These are phyloP conservation scores for Bipolaris oryzae DNA, from an alignment of 2,329 filamentous ascomycete genomes.

Conservation along the genomic window DNA sequence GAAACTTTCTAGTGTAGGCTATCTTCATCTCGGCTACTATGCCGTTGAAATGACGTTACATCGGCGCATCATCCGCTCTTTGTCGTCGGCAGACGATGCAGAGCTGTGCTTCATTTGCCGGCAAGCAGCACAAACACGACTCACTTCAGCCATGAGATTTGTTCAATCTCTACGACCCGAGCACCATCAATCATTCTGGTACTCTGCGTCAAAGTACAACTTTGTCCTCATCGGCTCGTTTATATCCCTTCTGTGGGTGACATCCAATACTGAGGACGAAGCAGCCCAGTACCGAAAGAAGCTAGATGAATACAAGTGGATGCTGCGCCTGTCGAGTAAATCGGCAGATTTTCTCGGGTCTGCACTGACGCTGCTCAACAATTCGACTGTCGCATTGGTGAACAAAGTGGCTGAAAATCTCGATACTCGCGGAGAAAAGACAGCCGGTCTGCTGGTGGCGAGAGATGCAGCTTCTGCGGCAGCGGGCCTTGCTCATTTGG, in stretches of 20 bases:
- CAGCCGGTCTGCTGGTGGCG: neutral
- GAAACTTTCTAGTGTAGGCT: slow-evolving; percentile 43
- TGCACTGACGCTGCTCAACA: slow-evolving; percentile 38
- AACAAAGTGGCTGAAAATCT: neutral
- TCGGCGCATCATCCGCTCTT: slow-evolving; percentile 49
- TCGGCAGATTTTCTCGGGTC: slow-evolving; percentile 53
- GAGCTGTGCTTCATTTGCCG: slow-evolving; percentile 49
- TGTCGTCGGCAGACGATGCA: slow-evolving; percentile 36
- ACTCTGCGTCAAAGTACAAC: slow-evolving; percentile 52
- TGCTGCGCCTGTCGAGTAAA: slow-evolving; percentile 50
- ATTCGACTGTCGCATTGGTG: slow-evolving; percentile 31
- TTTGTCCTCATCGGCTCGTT: slow-evolving; percentile 53
- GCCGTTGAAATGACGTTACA: slow-evolving; percentile 55
- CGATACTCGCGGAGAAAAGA: neutral
- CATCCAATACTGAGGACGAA: slow-evolving; percentile 43
- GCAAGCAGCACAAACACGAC: slow-evolving; percentile 51
- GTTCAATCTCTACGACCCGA: slow-evolving; percentile 53
- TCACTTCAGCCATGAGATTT: slow-evolving; percentile 54
- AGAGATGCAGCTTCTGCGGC: neutral
- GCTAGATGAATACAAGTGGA: slow-evolving; percentile 52
- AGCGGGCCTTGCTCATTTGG: neutral
- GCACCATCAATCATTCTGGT: slow-evolving; percentile 57
- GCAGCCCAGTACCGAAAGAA: slow-evolving; percentile 44
- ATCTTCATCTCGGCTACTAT: slow-evolving; percentile 55
- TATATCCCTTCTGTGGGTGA: slow-evolving; percentile 49